Evolutionary conservation across 164 flowering plant species (phyloP).

Genomic region (Pachysandra terminalis): DNA sequence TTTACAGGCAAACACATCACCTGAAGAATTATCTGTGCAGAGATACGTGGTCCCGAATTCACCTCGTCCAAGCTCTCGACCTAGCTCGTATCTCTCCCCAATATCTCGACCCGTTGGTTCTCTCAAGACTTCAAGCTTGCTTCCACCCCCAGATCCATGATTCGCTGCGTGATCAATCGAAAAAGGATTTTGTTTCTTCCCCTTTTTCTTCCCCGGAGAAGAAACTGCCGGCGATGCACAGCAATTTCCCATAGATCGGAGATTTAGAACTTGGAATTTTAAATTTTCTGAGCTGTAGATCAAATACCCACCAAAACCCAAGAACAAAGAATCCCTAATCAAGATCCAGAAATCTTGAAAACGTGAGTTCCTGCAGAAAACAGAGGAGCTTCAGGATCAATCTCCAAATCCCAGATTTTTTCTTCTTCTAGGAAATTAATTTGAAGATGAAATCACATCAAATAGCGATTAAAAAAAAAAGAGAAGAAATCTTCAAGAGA

Average conservation of each 20-base stretch:
- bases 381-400: background rate
- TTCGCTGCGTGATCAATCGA: conserved; percentile 37
- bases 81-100: conserved; percentile 53
- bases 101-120: conserved; percentile 70
- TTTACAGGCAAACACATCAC: conserved; percentile 66
- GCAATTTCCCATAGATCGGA: conserved; percentile 76
- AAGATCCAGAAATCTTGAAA: too few species aligned
- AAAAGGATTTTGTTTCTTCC: conserved; percentile 63
- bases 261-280: background rate
- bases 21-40: conserved; percentile 48
- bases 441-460: background rate
- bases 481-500: background rate
- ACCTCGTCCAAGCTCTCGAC: conserved; percentile 82
- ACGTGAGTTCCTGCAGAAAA: too few species aligned
- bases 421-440: too few species aligned
- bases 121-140: conserved; percentile 49
- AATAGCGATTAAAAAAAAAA: background rate
- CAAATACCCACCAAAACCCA: background rate
- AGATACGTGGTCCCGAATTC: too few species aligned
- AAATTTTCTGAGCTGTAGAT: background rate
- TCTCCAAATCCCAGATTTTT: background rate
- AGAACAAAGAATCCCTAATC: too few species aligned
- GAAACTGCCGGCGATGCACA: conserved; percentile 47
- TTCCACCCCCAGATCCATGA: conserved; percentile 19
- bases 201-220: conserved; percentile 23